phyloP scores from a whole-genome alignment of 345 rosid genomes.

The Citrus inodora region DNA sequence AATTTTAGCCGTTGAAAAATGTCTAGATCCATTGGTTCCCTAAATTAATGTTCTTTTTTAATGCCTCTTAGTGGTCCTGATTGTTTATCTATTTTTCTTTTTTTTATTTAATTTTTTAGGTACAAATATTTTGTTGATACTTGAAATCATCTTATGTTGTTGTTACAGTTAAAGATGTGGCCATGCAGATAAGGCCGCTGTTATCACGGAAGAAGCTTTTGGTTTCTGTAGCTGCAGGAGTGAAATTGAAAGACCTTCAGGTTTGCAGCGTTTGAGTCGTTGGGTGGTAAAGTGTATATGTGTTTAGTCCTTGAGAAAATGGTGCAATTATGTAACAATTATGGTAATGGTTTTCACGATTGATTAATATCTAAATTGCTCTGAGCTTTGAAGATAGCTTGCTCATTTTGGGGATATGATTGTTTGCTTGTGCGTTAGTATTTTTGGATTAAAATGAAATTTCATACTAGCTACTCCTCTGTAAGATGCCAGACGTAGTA shows the following conservation, averaged over 20 bases:
- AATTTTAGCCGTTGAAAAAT: not conserved
- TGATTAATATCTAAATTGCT: not conserved
- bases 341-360: not conserved
- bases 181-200: constrained; percentile 52
- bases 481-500: not conserved
- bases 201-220: constrained; percentile 70
- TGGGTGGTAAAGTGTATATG: not conserved
- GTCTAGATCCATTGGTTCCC: too few relatives aligned
- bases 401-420: not conserved
- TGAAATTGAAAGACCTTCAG: constrained; percentile 76
- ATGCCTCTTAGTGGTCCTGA: not conserved
- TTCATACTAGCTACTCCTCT: not conserved
- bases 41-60: too few relatives aligned
- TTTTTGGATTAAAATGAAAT: not conserved
- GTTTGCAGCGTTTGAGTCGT: constrained; percentile 30
- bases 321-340: not conserved
- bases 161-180: constrained; percentile 60
- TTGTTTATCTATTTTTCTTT: not conserved
- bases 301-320: not conserved
- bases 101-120: not conserved
- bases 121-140: not conserved
- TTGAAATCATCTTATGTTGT: not conserved
- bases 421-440: too few relatives aligned
- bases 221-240: constrained; percentile 91
- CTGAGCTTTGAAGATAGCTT: not conserved